A percentile compares a stretch with the other conserved stretches of the same genome.
Conservation (phyloP, 768 basidiomycete species). For the Phaeolepiota aurea region DNA sequence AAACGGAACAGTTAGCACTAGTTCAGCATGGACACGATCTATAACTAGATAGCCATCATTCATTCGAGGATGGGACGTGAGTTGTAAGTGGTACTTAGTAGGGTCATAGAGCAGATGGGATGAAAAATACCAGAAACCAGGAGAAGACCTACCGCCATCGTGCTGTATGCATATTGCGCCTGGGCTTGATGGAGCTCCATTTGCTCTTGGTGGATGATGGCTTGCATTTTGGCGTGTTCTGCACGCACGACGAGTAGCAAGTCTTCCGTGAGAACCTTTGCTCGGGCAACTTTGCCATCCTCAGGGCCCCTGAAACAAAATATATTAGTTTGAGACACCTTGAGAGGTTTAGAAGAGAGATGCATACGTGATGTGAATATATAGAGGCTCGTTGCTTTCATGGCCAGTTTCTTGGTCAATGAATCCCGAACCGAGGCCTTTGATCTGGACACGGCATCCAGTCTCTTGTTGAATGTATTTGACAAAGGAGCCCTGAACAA, state of each 20-base stretch:
- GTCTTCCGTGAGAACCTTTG: slow-evolving; percentile 77
- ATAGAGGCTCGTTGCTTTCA: slow-evolving; percentile 80
- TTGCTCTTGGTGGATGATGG: slow-evolving; percentile 54
- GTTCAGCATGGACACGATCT: neutral
- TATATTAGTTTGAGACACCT: neutral
- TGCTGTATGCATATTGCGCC: slow-evolving; percentile 59
- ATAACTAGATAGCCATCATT: neutral
- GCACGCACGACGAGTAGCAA: slow-evolving; percentile 70
- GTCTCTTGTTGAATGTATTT: slow-evolving; percentile 94
- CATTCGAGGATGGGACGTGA: neutral
- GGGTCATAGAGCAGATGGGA: neutral
- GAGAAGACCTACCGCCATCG: slow-evolving; percentile 35
- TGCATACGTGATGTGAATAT: slow-evolving; percentile 74
- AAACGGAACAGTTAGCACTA: neutral
- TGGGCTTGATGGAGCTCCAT: slow-evolving; percentile 77
- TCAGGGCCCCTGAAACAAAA: slow-evolving; percentile 54
- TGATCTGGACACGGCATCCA: slow-evolving; percentile 87
- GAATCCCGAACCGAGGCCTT: slow-evolving; percentile 85
- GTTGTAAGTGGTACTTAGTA: neutral
- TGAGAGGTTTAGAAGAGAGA: slow-evolving; percentile 10
- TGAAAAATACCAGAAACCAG: neutral
- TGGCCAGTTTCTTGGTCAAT: slow-evolving; percentile 64
- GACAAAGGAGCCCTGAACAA: slow-evolving; percentile 75
- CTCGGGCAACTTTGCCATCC: slow-evolving; percentile 69
- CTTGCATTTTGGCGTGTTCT: slow-evolving; percentile 73